Base-by-base conservation (phyloP, 345 rosid species). In the Syzygium oleosum region DNA sequence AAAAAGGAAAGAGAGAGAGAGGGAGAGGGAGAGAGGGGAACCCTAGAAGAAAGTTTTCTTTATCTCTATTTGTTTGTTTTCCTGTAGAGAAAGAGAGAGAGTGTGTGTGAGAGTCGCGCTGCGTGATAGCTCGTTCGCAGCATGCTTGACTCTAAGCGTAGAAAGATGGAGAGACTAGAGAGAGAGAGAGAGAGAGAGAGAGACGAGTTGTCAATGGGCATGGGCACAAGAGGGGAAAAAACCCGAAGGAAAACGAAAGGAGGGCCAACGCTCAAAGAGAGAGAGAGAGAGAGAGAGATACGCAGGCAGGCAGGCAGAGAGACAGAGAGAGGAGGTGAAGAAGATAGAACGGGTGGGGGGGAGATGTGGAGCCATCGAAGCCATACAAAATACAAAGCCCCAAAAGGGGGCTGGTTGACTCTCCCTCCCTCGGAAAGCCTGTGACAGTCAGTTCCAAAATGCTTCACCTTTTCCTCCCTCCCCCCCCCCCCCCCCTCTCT, bases 341-440 rank as follows among this genome's bases (percentile, higher is more conserved):
- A 88, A 88, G 92, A 91, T 92, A 92, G 89, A 95, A 90, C 88
- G 90, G n/a, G n/a, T 85, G 38, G 31, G 49, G 86, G 61, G 22
- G 49, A 73, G 86, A 90, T 92, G 98, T 93, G 98, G 99, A 94
- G 89, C 90, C 86, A 84, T 92, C 88, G 92, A 94, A 96, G 96
- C 98, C 99, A 93, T 93, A 93, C 95, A 43, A 93, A 94, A 90
- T 85, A 89, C 92, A 88, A 78, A 89, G 53, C 90, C 89, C 94
- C 95, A 91, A 91, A 93, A 85, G 88, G 89, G 77, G 89, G 84
- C 89, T 85, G 90, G 97, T 97, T 97, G 99, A 97, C 98, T 96
- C 84, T 86, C 90, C 34, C 88, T 87, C 52, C 56, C 59, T 83
- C 68, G 88, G 87, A 89, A 91, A 91, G 88, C 90, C 92, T 89